Evolutionary conservation across 208 protist genomes (phyloP).

Genomic region (Wallacemonas sp.): DNA sequence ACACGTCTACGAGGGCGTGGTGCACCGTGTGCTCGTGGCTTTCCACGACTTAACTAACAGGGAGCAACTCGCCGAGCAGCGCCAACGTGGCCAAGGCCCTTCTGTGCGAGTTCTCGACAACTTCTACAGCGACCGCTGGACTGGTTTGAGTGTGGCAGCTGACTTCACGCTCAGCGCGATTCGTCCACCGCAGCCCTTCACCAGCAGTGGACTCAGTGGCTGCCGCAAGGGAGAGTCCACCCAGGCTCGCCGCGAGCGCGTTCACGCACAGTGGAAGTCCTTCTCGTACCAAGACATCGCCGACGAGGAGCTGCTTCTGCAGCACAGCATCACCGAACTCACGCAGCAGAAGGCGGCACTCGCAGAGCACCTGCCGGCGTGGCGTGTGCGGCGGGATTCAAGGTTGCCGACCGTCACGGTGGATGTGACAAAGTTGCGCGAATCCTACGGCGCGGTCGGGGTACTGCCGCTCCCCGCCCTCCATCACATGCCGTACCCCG

Average conservation of each 20-base stretch:
- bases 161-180: not conserved
- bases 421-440: not conserved
- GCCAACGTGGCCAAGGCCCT: not conserved
- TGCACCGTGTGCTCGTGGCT: not conserved
- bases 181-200: not conserved
- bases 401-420: not conserved
- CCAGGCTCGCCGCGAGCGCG: slow-evolving; percentile 13
- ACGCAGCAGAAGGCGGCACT: slow-evolving; percentile 6
- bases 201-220: slow-evolving; percentile 1
- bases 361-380: not conserved
- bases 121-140: slow-evolving; percentile 29
- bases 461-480: not conserved
- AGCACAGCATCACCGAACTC: slow-evolving; percentile 22
- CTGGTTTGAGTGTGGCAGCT: slow-evolving; percentile 14
- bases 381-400: not conserved
- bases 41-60: not conserved
- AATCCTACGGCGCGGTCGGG: not conserved
- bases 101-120: not conserved
- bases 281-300: slow-evolving; percentile 24
- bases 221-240: slow-evolving; percentile 14
- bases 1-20: not conserved
- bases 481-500: not conserved
- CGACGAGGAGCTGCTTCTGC: slow-evolving; percentile 34
- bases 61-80: not conserved
- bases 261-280: slow-evolving; percentile 29